Evolutionary conservation across 225 moss, liverwort and hornwort species (phyloP), one percentile per base, ranked within the genome.

Genomic region (Climacium dendroides): DNA sequence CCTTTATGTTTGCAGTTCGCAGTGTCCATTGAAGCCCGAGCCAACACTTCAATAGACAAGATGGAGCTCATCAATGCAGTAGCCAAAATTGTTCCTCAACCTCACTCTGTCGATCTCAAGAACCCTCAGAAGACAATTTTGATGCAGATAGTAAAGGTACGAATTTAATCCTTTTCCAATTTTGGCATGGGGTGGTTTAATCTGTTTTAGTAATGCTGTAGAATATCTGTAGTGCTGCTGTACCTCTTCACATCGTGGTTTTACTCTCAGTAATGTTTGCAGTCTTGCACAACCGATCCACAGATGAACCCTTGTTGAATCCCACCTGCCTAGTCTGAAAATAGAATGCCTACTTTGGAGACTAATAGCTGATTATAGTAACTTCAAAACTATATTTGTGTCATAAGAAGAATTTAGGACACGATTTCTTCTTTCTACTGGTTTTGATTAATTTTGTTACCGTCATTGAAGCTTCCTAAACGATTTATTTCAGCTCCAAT

Each of bases 71-170:
- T 99, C 66, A 94, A 97, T 77, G 92, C 97, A 59, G 94, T 99
- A 22, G 99, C 99, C 24, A 95, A 97, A 90, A 92, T 95, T 74
- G 97, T 99, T 74, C 97, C 99, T 9, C 90, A 92, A 90, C 97
- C 97, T 83, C 99, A 99, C 75, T 91, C 82, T 69, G 99, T 99
- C 59, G 95, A 97, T 88, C 94, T 99, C 58, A 95, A 91, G 86
- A 94, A 96, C 58, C 99, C 99, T 78, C 93, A 97, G 60, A 99
- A 99, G 79, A 99, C 99, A 34, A 97, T 99, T 65, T 93, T 97
- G 67, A 82, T 99, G 86, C 99, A 99, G 92, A 94, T 99, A 83
- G 95, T 99, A 35, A 99, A 99, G 99, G 99, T 99, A 84, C 37
- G 20, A 84, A 80, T 72, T 58, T 4, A 59, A 48, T 48, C 39